Evolutionary conservation across 192 early-diverging fungal genomes (phyloP), one percentile per base, ranked within the genome.

Genomic region (Coemansia sp.): DNA sequence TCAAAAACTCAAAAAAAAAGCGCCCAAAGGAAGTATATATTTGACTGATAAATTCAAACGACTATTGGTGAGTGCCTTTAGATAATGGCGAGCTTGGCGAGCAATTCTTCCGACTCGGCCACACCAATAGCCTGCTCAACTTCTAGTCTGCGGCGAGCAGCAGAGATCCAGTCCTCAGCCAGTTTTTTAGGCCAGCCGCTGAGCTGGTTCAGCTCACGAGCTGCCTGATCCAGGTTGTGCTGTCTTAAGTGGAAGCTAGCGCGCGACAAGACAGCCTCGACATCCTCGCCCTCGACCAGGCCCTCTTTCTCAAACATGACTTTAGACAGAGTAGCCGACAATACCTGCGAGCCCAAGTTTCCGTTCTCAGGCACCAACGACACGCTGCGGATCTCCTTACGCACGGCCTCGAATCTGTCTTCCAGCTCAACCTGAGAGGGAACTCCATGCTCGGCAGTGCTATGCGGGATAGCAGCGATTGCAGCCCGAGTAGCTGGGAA

Each of bases 191-290:
- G 87, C 97, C 97, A 98, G 9, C 97, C 95, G 46, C 77, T 88
- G 53, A 98, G 82, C 78, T 95, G 94, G 82, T 97, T 97, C 66
- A 97, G 76, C 75, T 98, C 95, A 70, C 97, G 87, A 14, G 92
- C 80, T 11, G 95, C 95, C 63, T 80, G 79, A 50, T 97, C 95
- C 63, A 98, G 74, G 77, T 98, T 92, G 23, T 88, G 87, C 61
- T 87, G 86, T 61, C 84, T 67, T 62, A 98, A 80, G 76, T 91
- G 90, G 76, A 89, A 87, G 64, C 90, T 82, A 9, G 90, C 74
- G 29, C 97, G 88, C 7, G 94, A 88, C 48, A 97, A 78, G 31
- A 94, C 82, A 10, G 95, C 84, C 62, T 98, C 95, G 19, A 92
- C 88, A 77, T 95, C 94, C 60, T 89, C 86, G 32, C 95, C 97